Evolutionary conservation across 1,284 basidiomycete genomes (phyloP).

Genomic region (Cryptococcus wingfieldii): DNA sequence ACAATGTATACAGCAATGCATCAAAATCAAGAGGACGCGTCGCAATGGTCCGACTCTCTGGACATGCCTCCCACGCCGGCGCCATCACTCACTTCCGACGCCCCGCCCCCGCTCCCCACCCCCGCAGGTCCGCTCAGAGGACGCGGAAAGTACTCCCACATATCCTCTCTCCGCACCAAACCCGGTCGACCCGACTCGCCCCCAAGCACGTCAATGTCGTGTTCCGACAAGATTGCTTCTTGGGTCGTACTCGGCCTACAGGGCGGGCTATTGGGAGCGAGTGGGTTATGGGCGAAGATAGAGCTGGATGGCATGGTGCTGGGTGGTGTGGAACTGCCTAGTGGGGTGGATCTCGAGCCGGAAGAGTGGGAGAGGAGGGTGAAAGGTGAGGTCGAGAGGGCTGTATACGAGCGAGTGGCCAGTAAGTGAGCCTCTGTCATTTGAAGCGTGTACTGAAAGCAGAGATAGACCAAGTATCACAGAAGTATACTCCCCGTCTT

Average conservation of each 20-base stretch:
- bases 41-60: constrained; percentile 9
- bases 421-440: constrained; percentile 14
- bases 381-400: constrained; percentile 57
- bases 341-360: constrained; percentile 32
- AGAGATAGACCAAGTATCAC: neutral
- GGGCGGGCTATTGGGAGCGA: constrained; percentile 62
- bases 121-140: constrained; percentile 58
- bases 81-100: neutral
- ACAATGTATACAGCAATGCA: constrained; percentile 66
- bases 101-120: neutral
- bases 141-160: constrained; percentile 66
- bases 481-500: constrained; percentile 51
- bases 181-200: constrained; percentile 79
- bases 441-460: constrained; percentile 14
- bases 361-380: constrained; percentile 57
- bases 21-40: constrained; percentile 66
- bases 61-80: constrained; percentile 14
- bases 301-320: constrained; percentile 65
- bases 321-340: constrained; percentile 57
- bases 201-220: constrained; percentile 74
- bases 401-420: constrained; percentile 48
- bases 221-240: constrained; percentile 82
- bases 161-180: constrained; percentile 77
- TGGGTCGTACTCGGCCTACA: constrained; percentile 82
- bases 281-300: constrained; percentile 56